These are phyloP conservation scores for Adansonia digitata DNA, from an alignment of 345 rosid species.

Conservation along the genomic window DNA sequence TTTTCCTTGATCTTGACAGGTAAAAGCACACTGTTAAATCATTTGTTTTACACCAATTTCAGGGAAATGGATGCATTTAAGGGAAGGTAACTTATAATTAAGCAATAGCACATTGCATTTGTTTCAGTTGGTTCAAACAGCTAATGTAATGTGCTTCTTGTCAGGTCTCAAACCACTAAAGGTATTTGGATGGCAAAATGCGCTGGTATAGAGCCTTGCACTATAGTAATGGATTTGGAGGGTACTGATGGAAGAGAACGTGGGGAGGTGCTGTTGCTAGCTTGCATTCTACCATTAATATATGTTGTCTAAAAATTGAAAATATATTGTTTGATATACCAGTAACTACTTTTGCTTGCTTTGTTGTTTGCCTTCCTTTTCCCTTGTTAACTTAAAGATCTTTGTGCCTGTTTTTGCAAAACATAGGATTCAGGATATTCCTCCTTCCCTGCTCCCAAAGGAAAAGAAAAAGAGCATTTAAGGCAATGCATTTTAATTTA, in stretches of 20 bases:
- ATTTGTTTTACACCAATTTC: slow-evolving; percentile 86
- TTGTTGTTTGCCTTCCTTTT: not conserved
- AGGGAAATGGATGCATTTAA: slow-evolving; percentile 98
- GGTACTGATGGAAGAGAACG: slow-evolving; percentile 99
- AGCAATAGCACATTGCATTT: slow-evolving; percentile 9
- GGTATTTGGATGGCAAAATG: slow-evolving; percentile 96
- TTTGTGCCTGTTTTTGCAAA: not conserved
- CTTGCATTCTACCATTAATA: not conserved
- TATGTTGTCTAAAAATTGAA: not conserved
- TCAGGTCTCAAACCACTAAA: slow-evolving; percentile 94
- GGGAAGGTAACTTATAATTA: slow-evolving; percentile 61
- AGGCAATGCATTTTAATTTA: not conserved
- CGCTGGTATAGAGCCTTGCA: slow-evolving; percentile 88
- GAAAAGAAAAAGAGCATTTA: not conserved
- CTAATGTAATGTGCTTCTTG: slow-evolving; percentile 12
- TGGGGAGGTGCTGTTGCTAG: slow-evolving; percentile 68
- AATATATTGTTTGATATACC: not conserved
- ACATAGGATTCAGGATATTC: not conserved
- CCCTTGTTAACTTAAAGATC: not conserved
- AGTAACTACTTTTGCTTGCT: not conserved
- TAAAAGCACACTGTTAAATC: slow-evolving; percentile 89
- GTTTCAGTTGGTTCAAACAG: slow-evolving; percentile 13
- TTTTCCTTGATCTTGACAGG: slow-evolving; percentile 50
- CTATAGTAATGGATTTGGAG: slow-evolving; percentile 96
- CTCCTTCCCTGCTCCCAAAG: not conserved